Base-by-base conservation (phyloP, 495 filamentous ascomycete species). In the Sporormia fimetaria region DNA sequence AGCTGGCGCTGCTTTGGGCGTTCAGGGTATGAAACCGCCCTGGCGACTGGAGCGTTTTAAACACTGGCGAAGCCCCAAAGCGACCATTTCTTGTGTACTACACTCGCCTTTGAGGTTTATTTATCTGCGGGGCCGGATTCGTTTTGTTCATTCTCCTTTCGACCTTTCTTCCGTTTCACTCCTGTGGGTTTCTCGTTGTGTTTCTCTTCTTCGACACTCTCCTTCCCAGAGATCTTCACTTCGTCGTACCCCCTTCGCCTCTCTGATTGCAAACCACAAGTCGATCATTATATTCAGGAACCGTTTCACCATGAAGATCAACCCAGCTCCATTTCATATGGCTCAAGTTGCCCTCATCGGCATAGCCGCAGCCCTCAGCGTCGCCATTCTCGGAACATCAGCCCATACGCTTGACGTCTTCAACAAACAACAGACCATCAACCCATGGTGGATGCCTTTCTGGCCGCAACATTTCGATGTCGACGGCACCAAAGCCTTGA, bases 391-490 rank as follows among this genome's bases (percentile, higher is more conserved):
- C 17, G 59, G 57, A 10, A 52, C 44, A 3, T 45, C 60, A 21
- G 54, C 48, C 3, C 51, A 55, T 15, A 56, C 54, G 3, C 45
- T 61, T 34, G 37, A 42, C 32, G 34, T 59, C 40, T 63, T 48
- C 43, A 50, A 58, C 44, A 49, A 42, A 7, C 27, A 60, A 32
- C 55, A 58, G 22, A 35, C 37, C 3, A 46, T 47, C n/a, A 61
- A 63, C 39, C 55, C 51, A 15, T 63, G 61, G 61, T 60, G 59
- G 43, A 38, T 63, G 8, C 59, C 59, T 6, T 35, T 62, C 11
- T 62, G 59, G 59, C 59, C 61, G 1, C 42, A 56, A 26, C 59
- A 62, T 41, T 62, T 63, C 39, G 54, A 62, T 27, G 42, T 42
- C 3, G 16, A 40, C 3, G 57, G 58, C 20, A 55, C 59, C 9